These are phyloP conservation scores for Talaromyces sp. DNA, from an alignment of 2,329 filamentous ascomycete species.

Conservation along the genomic window DNA sequence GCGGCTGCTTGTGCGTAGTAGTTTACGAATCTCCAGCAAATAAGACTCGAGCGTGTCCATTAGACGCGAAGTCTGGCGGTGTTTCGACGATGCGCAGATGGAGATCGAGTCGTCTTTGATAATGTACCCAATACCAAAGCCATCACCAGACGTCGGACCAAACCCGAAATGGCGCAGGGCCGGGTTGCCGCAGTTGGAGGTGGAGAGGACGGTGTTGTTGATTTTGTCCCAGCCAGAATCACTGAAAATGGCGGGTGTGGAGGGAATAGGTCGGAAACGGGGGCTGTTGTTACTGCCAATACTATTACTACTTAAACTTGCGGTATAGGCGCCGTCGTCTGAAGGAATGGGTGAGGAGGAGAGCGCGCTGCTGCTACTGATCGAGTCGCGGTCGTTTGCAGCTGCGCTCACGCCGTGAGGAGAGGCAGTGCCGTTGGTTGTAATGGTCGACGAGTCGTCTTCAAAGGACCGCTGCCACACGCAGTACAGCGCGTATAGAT, in stretches of 20 bases:
- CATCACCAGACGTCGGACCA: constrained; percentile 86
- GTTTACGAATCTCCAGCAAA: constrained; percentile 79
- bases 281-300: neutral
- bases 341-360: constrained; percentile 25
- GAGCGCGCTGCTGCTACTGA: neutral
- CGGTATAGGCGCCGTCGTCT: constrained; percentile 39
- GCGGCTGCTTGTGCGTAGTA: constrained; percentile 65
- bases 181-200: constrained; percentile 98
- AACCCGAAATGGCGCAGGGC: constrained; percentile 94
- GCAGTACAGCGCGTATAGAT: constrained; percentile 89
- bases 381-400: neutral
- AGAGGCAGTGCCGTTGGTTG: constrained; percentile 28
- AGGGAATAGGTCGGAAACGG: constrained; percentile 37
- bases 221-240: constrained; percentile 91
- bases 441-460: constrained; percentile 54
- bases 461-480: constrained; percentile 90
- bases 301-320: constrained; percentile 53
- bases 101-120: constrained; percentile 91
- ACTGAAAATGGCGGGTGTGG: constrained; percentile 70
- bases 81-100: constrained; percentile 89
- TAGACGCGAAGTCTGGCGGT: constrained; percentile 85
- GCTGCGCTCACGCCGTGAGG: neutral
- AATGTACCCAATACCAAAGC: constrained; percentile 97
- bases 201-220: constrained; percentile 90
- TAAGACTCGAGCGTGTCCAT: constrained; percentile 88